Evolutionary conservation across 2,329 filamentous ascomycete genomes (phyloP), one percentile per base, ranked within the genome.

Genomic region (Colletotrichum lupini): DNA sequence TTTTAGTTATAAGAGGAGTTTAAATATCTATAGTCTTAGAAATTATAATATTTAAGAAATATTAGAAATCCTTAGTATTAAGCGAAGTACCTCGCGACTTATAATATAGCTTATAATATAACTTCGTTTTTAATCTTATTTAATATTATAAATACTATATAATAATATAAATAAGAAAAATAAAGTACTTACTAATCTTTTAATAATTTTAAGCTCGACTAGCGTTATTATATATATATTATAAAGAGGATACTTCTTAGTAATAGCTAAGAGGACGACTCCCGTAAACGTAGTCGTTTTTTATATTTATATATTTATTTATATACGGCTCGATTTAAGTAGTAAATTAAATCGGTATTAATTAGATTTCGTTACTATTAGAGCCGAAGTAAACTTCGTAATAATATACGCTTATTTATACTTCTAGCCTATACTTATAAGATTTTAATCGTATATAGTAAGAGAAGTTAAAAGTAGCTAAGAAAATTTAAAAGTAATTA

Each of bases 101-200:
- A 35, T 11, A 35, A 6, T 6, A 35, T 12, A 35, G 32, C 32
- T 6, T 35, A 11, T 35, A 35, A 1, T 35, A 11, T 35, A 6
- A 5, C 5, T 35, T 4, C 12, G 3, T 35, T 35, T 35, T 37
- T 59, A 26, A 30, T 53, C 37, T 67, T 37, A n/a, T 30, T 55
- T 67, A 9, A 67, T 67, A n/a, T 37, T 67, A 12, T 37, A 67
- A 2, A 67, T 6, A 19, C 55, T 67, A 37, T 30, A 67, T 67
- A 59, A 35, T 37, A 67, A 9, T 7, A 67, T 35, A 59, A 46
- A 2, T 3, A 59, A 2, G 19, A 67, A 28, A 32, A 67, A 26
- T 19, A 67, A 19, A n/a, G 26, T 67, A 2, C 64, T 16, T 22
- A n/a, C 9, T 1, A 67, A 35, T 8, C 55, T 22, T 58, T n/a